A percentile compares a stretch with the other conserved stretches of the same genome.
These are phyloP conservation scores for Vachellia collinsii DNA, from an alignment of 306 rosid species.

Conservation along the genomic window DNA sequence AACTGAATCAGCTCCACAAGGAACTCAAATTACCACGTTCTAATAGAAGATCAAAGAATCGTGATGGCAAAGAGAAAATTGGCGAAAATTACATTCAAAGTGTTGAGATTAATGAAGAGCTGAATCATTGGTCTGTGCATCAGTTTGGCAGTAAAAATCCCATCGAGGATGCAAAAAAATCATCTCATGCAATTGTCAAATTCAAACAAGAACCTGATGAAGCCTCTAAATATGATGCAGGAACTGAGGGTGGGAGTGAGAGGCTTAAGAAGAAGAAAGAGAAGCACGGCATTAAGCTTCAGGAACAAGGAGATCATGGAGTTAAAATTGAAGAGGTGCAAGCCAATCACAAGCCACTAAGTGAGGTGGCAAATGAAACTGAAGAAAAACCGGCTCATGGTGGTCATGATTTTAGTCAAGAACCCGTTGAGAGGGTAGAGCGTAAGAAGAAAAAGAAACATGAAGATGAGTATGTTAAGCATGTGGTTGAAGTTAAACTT, in stretches of 20 bases:
- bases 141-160: neutral
- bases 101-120: neutral
- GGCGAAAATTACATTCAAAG: no score
- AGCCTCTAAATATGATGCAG: neutral
- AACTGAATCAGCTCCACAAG: conserved; percentile 29
- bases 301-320: no score
- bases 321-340: conserved; percentile 15
- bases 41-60: neutral
- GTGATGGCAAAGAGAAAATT: neutral
- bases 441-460: conserved; percentile 35
- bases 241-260: neutral
- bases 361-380: neutral
- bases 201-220: neutral
- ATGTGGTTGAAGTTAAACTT: neutral
- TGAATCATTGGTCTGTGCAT: neutral
- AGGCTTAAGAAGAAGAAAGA: neutral
- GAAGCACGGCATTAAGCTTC: neutral
- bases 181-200: neutral
- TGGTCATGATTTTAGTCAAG: conserved; percentile 10
- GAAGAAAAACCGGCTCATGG: conserved; percentile 16
- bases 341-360: conserved; percentile 2
- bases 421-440: conserved; percentile 28
- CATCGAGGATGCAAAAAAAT: neutral
- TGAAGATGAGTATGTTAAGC: conserved; percentile 4
- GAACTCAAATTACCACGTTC: conserved; percentile 15